phyloP scores from a whole-genome alignment of 176 grass and related monocot species.

The Avena atlantica region DNA sequence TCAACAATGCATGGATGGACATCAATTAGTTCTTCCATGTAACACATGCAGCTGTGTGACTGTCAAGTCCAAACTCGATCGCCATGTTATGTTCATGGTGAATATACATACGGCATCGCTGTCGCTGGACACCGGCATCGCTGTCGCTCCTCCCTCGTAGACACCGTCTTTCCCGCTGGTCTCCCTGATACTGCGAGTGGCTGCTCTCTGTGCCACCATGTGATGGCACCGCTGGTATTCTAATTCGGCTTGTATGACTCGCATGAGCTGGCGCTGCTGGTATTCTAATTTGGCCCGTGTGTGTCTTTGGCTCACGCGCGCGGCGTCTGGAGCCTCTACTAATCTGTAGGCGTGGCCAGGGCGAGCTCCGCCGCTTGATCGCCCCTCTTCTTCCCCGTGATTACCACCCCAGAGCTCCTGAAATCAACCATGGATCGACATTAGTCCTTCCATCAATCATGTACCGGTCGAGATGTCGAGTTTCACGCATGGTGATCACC shows the following conservation, averaged over 20 bases:
- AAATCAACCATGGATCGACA: neutral
- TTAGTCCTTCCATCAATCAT: neutral
- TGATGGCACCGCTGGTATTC: neutral
- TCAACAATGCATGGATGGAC: neutral
- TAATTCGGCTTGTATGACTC: neutral
- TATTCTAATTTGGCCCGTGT: neutral
- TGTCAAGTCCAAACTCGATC: neutral
- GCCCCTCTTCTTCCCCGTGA: neutral
- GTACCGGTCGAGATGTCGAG: neutral
- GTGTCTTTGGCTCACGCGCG: neutral
- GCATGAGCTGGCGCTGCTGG: neutral
- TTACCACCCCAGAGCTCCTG: conserved; percentile 30
- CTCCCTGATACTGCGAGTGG: neutral
- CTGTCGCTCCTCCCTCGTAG: neutral
- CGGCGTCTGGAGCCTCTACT: neutral
- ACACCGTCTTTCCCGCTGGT: neutral
- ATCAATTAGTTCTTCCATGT: neutral
- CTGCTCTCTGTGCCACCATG: neutral
- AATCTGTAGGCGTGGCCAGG: neutral
- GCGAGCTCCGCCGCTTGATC: neutral
- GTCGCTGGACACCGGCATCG: neutral
- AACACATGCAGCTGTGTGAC: neutral
- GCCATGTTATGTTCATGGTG: neutral
- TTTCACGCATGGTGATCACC: neutral
- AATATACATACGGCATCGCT: neutral